These are phyloP conservation scores for Leccinum barrowsii DNA, from an alignment of 768 basidiomycete species.

Conservation along the genomic window DNA sequence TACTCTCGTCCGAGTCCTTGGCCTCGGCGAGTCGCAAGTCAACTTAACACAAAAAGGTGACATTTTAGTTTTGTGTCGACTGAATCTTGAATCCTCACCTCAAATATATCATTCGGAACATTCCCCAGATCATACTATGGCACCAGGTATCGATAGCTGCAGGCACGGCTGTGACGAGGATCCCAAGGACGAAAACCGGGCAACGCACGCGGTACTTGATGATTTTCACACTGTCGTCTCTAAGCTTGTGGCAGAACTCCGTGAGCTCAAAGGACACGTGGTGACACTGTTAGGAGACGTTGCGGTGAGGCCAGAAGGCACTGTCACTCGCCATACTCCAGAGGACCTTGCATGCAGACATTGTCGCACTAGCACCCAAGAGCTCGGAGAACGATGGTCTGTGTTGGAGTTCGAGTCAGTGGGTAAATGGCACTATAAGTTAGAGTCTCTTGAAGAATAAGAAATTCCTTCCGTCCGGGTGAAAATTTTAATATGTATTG, in stretches of 20 bases:
- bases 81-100: not conserved
- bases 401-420: too few relatives aligned
- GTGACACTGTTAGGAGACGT: not conserved
- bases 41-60: not conserved
- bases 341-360: too few relatives aligned
- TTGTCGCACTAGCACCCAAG: too few relatives aligned
- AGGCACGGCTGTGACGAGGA: not conserved
- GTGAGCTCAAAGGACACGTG: not conserved
- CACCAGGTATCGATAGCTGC: not conserved
- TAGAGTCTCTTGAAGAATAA: too few relatives aligned
- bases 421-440: too few relatives aligned
- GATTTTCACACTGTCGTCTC: not conserved
- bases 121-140: not conserved
- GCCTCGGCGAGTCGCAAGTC: not conserved
- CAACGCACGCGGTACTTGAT: not conserved
- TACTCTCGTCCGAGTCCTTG: not conserved
- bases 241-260: not conserved
- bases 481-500: too few relatives aligned
- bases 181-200: not conserved
- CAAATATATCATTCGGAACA: not conserved
- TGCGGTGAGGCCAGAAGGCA: not conserved
- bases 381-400: too few relatives aligned
- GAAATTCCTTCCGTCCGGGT: too few relatives aligned
- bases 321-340: too few relatives aligned
- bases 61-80: not conserved